Base-by-base conservation (phyloP, 1,139 yeast species). In the Nakaseomyces glabratus region DNA sequence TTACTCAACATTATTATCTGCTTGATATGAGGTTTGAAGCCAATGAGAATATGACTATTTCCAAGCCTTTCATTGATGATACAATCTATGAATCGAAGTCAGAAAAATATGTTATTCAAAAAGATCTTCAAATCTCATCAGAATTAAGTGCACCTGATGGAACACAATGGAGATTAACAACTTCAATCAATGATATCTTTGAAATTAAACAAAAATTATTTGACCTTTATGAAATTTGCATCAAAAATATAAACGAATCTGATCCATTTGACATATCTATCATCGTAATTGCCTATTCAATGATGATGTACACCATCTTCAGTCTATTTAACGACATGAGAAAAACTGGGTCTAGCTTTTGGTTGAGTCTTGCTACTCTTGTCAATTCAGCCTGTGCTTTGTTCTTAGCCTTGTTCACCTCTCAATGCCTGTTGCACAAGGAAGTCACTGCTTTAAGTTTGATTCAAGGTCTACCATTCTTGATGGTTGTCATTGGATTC, bases 401-500 rank as follows among this genome's bases (percentile, higher is more conserved):
- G 52, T 66, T 88, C 45, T 73, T 84, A 49, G 96, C 96, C 2
- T 68, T 85, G 47, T 73, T 78, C 44, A 69, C 86, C 20, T 73
- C 85, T 20, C 59, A 59, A 13, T 52, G 52, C 34, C 58, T 69
- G 35, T 52, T 77, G n/a, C 62, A 66, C 25, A 56, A 69, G 30
- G 69, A 68, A 35, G 81, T 90, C 23, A 76, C 95, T 5, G 67
- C 85, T 39, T 64, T 82, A 41, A 76, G 86, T 42, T 67, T 90
- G 47, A 74, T 90, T 36, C 97, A 90, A 64, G 97, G 97, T 9
- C 65, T 90, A 34, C 98, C 98, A 17, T 90, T 90, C 60, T 69
- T 90, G 50, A 95, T 88, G 14, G 90, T 95, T 17, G 79, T 88
- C 7, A 76, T 90, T 51, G 98, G 98, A 1, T 90, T 90, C 62